Evolutionary conservation across 2,329 filamentous ascomycete genomes (phyloP), one percentile per base, ranked within the genome.

Genomic region (Lachnellula suecica): DNA sequence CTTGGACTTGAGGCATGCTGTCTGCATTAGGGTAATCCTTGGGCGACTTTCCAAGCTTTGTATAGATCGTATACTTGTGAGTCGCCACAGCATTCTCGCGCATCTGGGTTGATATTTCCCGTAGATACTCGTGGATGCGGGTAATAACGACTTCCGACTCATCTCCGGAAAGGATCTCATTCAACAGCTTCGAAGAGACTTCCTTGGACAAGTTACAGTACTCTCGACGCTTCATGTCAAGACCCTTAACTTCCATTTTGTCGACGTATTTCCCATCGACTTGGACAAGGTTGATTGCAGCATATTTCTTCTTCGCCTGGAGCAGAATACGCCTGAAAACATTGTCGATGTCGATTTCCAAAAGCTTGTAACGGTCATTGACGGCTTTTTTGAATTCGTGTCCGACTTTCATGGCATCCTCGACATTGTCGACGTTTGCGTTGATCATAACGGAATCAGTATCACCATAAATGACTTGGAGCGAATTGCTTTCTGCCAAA

Each of bases 381-480:
- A 99, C 94, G 22, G 90, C 84, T 63, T 85, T 87, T 74, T 97
- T 97, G 79, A 99, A 97, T 58, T 97, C 91, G 41, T 91, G 86
- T 52, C 94, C 95, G 47, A 99, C 88, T 67, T 89, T 92, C 63
- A 97, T 76, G 2, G 94, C 94, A 64, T 96, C 91, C 27, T 89
- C 84, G 25, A 97, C 88, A 60, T 89, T 96, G 71, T 97, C 90
- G 50, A 94, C 91, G 66, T 97, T 97, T 58, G 94, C 96, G 67
- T 99, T 99, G 77, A 99, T 97, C 94, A 99, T 99, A 73, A 99
- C 94, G 8, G 94, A 99, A 72, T 99, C 94, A 11, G 94, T 99
- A 72, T 99, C 94, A 75, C 94, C 94, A 64, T 99, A 99, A 58
- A 99, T 97, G 69, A 99, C 94, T 66, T 94, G 89, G 25, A 99